These are phyloP conservation scores for Blastocystis sp. DNA, from an alignment of 352 stramenopile genomes.

Conservation along the genomic window DNA sequence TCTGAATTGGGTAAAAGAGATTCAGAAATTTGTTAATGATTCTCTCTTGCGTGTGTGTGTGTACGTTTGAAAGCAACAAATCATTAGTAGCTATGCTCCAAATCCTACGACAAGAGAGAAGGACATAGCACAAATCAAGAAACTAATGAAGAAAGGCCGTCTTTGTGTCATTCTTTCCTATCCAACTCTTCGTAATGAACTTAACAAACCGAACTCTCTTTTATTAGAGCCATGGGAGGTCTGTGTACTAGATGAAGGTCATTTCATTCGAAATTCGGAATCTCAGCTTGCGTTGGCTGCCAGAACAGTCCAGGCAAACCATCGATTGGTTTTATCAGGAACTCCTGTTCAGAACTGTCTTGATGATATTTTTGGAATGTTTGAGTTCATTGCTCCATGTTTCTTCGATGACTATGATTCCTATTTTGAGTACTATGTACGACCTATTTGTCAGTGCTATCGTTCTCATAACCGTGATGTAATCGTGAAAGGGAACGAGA, in stretches of 20 bases:
- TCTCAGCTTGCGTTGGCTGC: neutral
- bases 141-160: neutral
- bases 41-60: neutral
- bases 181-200: neutral
- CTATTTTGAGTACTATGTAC: slow-evolving; percentile 38
- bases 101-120: neutral
- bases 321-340: slow-evolving; percentile 29
- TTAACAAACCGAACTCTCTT: neutral
- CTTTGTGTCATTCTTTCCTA: slow-evolving; percentile 20
- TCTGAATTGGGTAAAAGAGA: slow-evolving; percentile 38
- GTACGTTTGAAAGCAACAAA: neutral
- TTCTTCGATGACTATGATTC: slow-evolving; percentile 26
- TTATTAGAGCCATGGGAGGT: neutral
- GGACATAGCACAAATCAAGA: neutral
- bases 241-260: slow-evolving; percentile 41
- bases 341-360: slow-evolving; percentile 54
- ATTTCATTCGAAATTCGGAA: slow-evolving; percentile 43
- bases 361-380: slow-evolving; percentile 44
- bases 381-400: slow-evolving; percentile 19
- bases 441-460: slow-evolving; percentile 3
- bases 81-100: neutral
- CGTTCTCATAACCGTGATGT: neutral
- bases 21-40: neutral
- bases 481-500: neutral
- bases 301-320: slow-evolving; percentile 4